These are phyloP conservation scores for Backusella tarrabulga DNA, from an alignment of 192 early-diverging fungal genomes.

Conservation along the genomic window DNA sequence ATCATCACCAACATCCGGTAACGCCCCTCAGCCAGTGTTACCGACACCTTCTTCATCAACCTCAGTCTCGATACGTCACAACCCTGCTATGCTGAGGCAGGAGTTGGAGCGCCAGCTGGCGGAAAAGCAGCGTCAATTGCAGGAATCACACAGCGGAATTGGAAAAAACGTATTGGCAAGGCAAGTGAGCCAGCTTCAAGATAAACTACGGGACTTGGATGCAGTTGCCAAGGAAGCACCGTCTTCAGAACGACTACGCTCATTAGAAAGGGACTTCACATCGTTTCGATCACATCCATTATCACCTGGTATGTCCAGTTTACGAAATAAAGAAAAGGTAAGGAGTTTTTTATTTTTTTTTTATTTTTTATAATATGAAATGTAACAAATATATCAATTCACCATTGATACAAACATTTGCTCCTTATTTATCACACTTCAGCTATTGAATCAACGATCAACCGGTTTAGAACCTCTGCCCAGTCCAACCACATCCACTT, in stretches of 20 bases:
- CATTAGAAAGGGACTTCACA: constrained; percentile 29
- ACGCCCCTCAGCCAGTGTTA: constrained; percentile 12
- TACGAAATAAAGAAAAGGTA: constrained; percentile 29
- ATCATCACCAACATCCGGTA: constrained; percentile 21
- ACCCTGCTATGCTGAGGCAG: constrained; percentile 1
- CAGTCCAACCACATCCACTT: constrained; percentile 25
- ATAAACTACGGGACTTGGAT: constrained; percentile 20
- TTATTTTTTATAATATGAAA: neutral
- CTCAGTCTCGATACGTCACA: constrained; percentile 7
- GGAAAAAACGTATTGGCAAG: constrained; percentile 25
- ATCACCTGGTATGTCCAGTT: constrained; percentile 15
- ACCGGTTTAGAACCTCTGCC: constrained; percentile 29
- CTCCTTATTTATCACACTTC: constrained; percentile 1
- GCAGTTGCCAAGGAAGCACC: neutral
- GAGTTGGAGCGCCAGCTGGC: constrained; percentile 27
- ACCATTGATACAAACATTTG: neutral
- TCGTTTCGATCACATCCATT: constrained; percentile 24
- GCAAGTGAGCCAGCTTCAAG: constrained; percentile 20
- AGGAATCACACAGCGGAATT: constrained; percentile 22
- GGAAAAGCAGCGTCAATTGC: constrained; percentile 23
- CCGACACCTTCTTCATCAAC: constrained; percentile 28
- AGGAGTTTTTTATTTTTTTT: neutral
- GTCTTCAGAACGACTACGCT: constrained; percentile 18
- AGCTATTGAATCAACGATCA: constrained; percentile 14
- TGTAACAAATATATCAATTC: neutral